Conservation (phyloP, 495 filamentous ascomycete genomes). For the Sordaria brevicollis region DNA sequence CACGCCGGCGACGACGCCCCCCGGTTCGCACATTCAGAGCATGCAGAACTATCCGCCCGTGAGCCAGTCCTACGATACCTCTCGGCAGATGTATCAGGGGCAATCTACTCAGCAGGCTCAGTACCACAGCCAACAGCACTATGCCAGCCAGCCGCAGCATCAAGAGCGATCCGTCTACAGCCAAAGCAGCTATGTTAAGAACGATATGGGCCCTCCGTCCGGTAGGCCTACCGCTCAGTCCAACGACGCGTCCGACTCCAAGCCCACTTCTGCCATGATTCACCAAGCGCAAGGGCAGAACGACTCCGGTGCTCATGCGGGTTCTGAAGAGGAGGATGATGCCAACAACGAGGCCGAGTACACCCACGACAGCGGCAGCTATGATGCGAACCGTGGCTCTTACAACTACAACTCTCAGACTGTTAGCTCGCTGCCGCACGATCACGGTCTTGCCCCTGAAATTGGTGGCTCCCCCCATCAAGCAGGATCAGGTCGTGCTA, state of each 20-base stretch:
- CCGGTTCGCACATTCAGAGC: slow-evolving; percentile 61
- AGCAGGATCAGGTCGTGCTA: slow-evolving; percentile 75
- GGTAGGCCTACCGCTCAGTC: slow-evolving; percentile 47
- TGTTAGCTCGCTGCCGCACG: slow-evolving; percentile 54
- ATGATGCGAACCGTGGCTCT: slow-evolving; percentile 56
- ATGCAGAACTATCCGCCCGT: slow-evolving; percentile 66
- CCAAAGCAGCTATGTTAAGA: slow-evolving; percentile 66
- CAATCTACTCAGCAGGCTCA: slow-evolving; percentile 57
- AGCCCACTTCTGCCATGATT: slow-evolving; percentile 53
- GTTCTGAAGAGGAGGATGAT: slow-evolving; percentile 66
- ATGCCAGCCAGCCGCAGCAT: slow-evolving; percentile 47
- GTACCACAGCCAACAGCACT: slow-evolving; percentile 37
- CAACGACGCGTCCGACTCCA: slow-evolving; percentile 54
- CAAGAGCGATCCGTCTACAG: slow-evolving; percentile 65
- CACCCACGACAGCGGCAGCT: slow-evolving; percentile 59
- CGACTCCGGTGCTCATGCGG: slow-evolving; percentile 41
- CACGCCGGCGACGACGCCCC: slow-evolving; percentile 86
- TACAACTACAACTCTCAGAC: slow-evolving; percentile 66
- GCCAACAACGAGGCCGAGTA: slow-evolving; percentile 72
- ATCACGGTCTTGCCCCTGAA: slow-evolving; percentile 72
- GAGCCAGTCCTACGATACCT: slow-evolving; percentile 63
- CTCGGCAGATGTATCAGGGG: slow-evolving; percentile 73
- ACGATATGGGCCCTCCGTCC: slow-evolving; percentile 84
- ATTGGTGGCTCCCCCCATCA: slow-evolving; percentile 86
- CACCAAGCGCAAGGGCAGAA: slow-evolving; percentile 44